These are phyloP conservation scores for Mycothermus thermophilus DNA, from an alignment of 495 filamentous ascomycete species.

Conservation along the genomic window DNA sequence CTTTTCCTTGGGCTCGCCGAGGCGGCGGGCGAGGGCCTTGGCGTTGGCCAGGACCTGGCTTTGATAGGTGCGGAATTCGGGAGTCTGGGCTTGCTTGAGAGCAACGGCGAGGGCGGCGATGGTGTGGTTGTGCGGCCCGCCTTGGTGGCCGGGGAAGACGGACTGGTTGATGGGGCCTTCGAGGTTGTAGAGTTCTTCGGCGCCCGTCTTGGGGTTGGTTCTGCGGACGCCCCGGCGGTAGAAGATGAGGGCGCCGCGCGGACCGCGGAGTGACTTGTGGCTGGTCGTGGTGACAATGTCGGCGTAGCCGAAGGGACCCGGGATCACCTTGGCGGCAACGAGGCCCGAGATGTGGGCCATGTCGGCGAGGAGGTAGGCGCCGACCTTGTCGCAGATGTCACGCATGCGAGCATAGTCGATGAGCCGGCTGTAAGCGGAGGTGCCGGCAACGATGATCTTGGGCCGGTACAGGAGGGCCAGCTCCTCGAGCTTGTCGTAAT, in stretches of 20 bases:
- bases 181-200: conserved; percentile 73
- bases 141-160: conserved; percentile 98
- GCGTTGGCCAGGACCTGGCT: conserved; percentile 76
- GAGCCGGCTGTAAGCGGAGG: conserved; percentile 85
- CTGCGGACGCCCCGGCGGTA: conserved; percentile 81
- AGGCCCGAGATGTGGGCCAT: conserved; percentile 98
- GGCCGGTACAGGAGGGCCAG: conserved; percentile 77
- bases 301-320: conserved; percentile 73
- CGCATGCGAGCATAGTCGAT: conserved; percentile 88
- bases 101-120: conserved; percentile 92
- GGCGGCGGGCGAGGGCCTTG: conserved; percentile 62
- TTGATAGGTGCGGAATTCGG: conserved; percentile 86
- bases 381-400: conserved; percentile 74
- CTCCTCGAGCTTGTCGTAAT: conserved; percentile 82
- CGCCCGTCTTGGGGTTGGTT: conserved; percentile 73
- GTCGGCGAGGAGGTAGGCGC: conserved; percentile 82
- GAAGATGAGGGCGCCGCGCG: conserved; percentile 96
- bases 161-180: conserved; percentile 90
- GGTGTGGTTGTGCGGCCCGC: conserved; percentile 96
- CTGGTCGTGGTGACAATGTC: conserved; percentile 98
- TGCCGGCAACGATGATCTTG: conserved; percentile 88
- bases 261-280: conserved; percentile 91
- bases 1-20: conserved; percentile 57
- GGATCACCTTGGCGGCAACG: conserved; percentile 79
- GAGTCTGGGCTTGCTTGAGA: conserved; percentile 76